Percentiles rank a stretch among this genome's conserved stretches.
Conservation (phyloP, 2,329 filamentous ascomycete species). For the Fulvia fulva region DNA sequence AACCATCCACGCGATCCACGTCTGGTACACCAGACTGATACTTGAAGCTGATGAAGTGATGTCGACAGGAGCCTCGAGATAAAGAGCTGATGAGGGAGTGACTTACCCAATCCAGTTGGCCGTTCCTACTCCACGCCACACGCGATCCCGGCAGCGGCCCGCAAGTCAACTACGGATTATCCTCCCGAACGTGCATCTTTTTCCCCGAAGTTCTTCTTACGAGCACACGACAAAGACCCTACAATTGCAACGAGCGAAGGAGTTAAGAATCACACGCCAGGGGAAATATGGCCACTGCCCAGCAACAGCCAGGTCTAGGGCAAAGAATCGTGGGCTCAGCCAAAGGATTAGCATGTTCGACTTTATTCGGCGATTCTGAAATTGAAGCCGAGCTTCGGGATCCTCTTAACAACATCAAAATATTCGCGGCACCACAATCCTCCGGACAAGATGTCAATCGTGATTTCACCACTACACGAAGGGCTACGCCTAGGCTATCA, state of each 20-base stretch:
- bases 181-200: neutral
- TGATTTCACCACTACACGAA: neutral
- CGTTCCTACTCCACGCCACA: neutral
- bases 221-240: neutral
- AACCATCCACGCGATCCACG: neutral
- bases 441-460: neutral
- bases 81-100: neutral
- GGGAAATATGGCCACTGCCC: neutral
- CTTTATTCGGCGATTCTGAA: conserved; percentile 10
- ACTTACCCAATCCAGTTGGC: neutral
- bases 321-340: conserved; percentile 13
- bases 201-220: neutral
- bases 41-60: neutral
- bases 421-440: neutral
- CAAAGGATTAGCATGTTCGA: conserved; percentile 13
- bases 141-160: neutral
- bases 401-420: conserved; percentile 5
- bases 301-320: conserved; percentile 1
- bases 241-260: neutral
- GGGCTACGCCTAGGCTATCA: neutral
- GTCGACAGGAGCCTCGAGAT: neutral
- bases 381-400: conserved; percentile 11
- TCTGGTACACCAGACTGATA: neutral
- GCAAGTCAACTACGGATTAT: neutral
- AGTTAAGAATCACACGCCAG: neutral